Evolutionary conservation across 2,329 filamentous ascomycete genomes (phyloP).

Genomic region (Lachnellula suecica): DNA sequence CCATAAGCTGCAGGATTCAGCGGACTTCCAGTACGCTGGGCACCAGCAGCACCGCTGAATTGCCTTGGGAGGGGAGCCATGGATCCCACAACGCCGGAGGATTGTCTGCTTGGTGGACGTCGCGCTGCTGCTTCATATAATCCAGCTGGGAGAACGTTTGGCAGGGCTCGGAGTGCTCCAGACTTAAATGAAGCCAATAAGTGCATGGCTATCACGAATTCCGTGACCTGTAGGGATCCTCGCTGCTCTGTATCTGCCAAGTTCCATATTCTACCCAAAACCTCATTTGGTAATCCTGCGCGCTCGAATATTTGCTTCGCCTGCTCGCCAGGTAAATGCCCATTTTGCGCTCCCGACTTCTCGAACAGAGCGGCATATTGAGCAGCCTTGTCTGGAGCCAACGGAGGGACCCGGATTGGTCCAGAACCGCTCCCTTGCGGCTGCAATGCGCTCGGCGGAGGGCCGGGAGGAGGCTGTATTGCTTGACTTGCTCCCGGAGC

Average conservation of each 20-base stretch:
- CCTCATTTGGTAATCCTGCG: constrained; percentile 84
- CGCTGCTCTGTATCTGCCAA: constrained; percentile 92
- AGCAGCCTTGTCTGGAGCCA: constrained; percentile 83
- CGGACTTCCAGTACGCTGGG: constrained; percentile 59
- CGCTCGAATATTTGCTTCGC: constrained; percentile 96
- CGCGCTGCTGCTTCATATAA: constrained; percentile 89
- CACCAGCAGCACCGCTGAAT: constrained; percentile 63
- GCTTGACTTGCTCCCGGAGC: constrained; percentile 33
- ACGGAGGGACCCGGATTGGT: constrained; percentile 81
- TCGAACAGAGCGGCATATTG: constrained; percentile 92
- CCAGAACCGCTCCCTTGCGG: constrained; percentile 60
- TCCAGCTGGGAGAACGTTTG: constrained; percentile 76
- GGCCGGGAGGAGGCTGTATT: constrained; percentile 48
- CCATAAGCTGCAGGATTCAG: constrained; percentile 50
- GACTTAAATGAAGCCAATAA: constrained; percentile 89
- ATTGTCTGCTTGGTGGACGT: constrained; percentile 47
- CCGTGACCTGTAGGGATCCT: constrained; percentile 79
- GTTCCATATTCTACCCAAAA: constrained; percentile 93
- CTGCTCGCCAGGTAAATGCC: constrained; percentile 77
- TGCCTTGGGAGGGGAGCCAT: constrained; percentile 77
- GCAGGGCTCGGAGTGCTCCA: constrained; percentile 75
- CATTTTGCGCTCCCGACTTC: constrained; percentile 76
- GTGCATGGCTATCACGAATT: constrained; percentile 99
- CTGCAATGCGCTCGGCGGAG: constrained; percentile 43
- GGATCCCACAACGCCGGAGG: constrained; percentile 37